phyloP scores from a whole-genome alignment of 495 filamentous ascomycete species.

The Penicillium salamii region DNA sequence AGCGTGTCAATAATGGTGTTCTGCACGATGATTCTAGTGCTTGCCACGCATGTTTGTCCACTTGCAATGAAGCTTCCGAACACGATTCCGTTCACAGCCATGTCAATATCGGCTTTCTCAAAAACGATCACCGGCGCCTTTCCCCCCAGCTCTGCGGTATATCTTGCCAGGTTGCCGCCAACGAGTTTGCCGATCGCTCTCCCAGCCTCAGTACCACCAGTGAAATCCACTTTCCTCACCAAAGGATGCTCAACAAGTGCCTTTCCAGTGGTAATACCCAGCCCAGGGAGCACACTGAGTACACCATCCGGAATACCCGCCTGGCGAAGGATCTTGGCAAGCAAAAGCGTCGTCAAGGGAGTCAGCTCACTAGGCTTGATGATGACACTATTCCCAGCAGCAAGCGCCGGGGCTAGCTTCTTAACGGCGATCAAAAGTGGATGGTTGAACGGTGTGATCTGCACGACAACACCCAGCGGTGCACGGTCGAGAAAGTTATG shows the following conservation, averaged over 20 bases:
- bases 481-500: slow-evolving; percentile 59
- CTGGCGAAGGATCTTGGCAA: slow-evolving; percentile 50
- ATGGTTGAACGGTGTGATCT: slow-evolving; percentile 66
- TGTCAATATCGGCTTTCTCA: slow-evolving; percentile 44
- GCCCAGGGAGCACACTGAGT: slow-evolving; percentile 55
- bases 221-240: slow-evolving; percentile 61
- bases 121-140: slow-evolving; percentile 60
- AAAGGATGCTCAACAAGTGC: slow-evolving; percentile 50
- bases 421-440: slow-evolving; percentile 62
- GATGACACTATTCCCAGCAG: slow-evolving; percentile 60
- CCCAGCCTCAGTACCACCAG: slow-evolving; percentile 51
- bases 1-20: slow-evolving; percentile 37
- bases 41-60: slow-evolving; percentile 62
- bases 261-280: slow-evolving; percentile 51
- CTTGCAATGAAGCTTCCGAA: slow-evolving; percentile 59
- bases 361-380: slow-evolving; percentile 62
- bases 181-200: slow-evolving; percentile 46
- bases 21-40: slow-evolving; percentile 57
- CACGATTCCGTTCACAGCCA: slow-evolving; percentile 54
- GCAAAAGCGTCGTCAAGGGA: slow-evolving; percentile 52
- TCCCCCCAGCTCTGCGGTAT: slow-evolving; percentile 59
- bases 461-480: slow-evolving; percentile 61
- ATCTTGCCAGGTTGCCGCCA: slow-evolving; percentile 49
- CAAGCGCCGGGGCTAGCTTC: slow-evolving; percentile 60
- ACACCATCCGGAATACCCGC: slow-evolving; percentile 57